Percentiles rank a stretch among this genome's conserved stretches.
phyloP scores from a whole-genome alignment of 306 rosid species.

The Pyrus communis region DNA sequence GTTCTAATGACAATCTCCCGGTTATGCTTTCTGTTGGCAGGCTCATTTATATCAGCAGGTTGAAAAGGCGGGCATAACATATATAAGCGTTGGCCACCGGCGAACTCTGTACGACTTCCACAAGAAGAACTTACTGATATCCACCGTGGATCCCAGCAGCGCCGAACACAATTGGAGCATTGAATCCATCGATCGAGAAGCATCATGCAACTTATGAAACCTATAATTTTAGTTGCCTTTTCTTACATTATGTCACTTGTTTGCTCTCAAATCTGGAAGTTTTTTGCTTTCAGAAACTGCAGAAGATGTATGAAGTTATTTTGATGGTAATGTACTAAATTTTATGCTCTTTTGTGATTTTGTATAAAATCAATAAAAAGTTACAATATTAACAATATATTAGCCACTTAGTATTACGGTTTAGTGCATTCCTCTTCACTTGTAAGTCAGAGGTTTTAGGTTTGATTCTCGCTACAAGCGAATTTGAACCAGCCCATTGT shows the following conservation, averaged over 20 bases:
- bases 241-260: neutral
- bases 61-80: constrained; percentile 71
- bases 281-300: neutral
- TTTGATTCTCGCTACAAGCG: too few species aligned
- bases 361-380: too few species aligned
- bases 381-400: too few species aligned
- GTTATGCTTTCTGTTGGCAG: constrained; percentile 37
- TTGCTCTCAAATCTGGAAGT: too few species aligned
- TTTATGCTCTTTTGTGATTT: too few species aligned
- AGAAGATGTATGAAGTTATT: neutral
- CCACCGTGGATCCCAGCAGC: constrained; percentile 28
- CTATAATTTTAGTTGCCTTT: neutral
- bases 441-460: too few species aligned
- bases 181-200: constrained; percentile 32
- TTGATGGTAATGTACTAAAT: too few species aligned
- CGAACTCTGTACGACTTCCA: constrained; percentile 54
- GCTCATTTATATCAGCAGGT: constrained; percentile 61
- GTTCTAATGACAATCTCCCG: neutral
- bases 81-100: constrained; percentile 78
- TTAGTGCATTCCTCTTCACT: too few species aligned
- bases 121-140: constrained; percentile 43
- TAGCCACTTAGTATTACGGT: too few species aligned
- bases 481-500: too few species aligned
- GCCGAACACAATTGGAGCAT: constrained; percentile 51
- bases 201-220: constrained; percentile 15